Base-by-base conservation (phyloP, 805 yeast species). In the Wickerhamomyces kurtzmanii region DNA sequence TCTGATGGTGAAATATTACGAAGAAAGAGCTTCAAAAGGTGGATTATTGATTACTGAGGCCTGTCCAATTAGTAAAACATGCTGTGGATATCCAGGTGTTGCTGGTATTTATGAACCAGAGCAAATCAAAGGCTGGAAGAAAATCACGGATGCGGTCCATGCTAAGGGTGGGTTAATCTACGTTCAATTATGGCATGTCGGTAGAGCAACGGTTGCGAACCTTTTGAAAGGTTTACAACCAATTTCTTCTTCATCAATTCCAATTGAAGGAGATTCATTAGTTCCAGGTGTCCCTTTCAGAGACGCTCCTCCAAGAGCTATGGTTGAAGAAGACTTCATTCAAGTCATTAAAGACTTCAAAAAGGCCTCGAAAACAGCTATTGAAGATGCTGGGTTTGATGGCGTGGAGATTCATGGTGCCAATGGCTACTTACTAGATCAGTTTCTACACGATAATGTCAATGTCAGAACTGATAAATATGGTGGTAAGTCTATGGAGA, bases 381-480 rank as follows among this genome's bases (percentile, higher is more conserved):
- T 18, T 15, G 13, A 15, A 12, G 22, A 28, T 19, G 28, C 28
- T 18, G 32, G 23, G 3, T 20, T 30, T 29, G 75, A 71, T 42
- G 66, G 63, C 22, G 57, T 72, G 22, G 75, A 72, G 45, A 52
- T 71, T 27, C 77, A 71, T 40, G 59, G 57, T 12, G 76, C 76
- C 11, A 69, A 68, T 42, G 76, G 77, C 6, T 71, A 65, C 38
- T 46, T 71, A 28, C 29, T 65, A 13, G 51, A 57, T 41, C 58
- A 62, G 41, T 68, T 72, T 33, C 37, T 68, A 32, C 57, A 64
- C 19, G 49, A 51, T 6, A 27, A 52, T 12, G 54, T 51, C 31
- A 45, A 47, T 33, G 47, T 56, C 9, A 28, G 18, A 42, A 48
- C 53, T 5, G 67, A 60, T 38, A 45, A 54, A 30, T 62, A 59